Percentiles rank a stretch among this genome's conserved stretches.
Conservation (phyloP, 169 alveolate species). For the Eimeria praecox region DNA sequence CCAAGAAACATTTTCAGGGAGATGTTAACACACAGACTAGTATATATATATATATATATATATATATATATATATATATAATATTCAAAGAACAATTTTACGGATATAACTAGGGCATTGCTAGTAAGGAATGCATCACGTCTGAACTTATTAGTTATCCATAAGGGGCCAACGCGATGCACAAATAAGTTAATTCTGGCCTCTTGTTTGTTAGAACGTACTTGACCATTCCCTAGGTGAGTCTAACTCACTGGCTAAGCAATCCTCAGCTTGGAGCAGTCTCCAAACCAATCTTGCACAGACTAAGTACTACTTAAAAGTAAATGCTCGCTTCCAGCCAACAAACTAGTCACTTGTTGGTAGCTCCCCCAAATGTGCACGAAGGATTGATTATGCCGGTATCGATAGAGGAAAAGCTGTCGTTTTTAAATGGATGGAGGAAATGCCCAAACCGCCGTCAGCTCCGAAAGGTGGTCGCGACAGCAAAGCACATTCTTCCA, state of each 20-base stretch:
- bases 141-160: neutral
- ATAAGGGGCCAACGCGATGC: neutral
- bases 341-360: neutral
- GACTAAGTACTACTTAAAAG: neutral
- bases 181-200: neutral
- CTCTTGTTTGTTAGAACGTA: neutral
- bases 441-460: neutral
- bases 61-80: no score
- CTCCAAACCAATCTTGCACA: neutral
- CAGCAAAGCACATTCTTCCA: neutral
- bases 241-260: neutral
- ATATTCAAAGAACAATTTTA: neutral
- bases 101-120: neutral
- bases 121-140: neutral
- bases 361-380: neutral
- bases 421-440: neutral
- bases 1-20: neutral
- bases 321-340: neutral
- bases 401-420: neutral
- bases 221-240: neutral
- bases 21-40: neutral
- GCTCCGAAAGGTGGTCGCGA: neutral
- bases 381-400: neutral
- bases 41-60: no score
- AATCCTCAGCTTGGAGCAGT: neutral